These are phyloP conservation scores for Fusarium brevicatenulatum DNA, from an alignment of 2,329 filamentous ascomycete species.

Conservation along the genomic window DNA sequence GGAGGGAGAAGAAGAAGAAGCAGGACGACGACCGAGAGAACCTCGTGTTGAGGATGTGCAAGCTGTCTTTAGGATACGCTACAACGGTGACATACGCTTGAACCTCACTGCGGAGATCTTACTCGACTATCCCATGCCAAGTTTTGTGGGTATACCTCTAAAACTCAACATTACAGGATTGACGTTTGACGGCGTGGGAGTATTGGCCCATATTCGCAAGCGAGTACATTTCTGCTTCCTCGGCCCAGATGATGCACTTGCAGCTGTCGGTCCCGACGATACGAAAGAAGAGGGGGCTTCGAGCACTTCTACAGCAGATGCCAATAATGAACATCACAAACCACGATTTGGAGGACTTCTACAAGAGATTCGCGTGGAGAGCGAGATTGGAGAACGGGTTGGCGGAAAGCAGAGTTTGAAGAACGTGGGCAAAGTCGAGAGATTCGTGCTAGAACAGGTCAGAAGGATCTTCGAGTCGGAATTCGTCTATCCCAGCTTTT, in stretches of 20 bases:
- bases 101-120: slow-evolving; percentile 94
- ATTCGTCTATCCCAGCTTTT: slow-evolving; percentile 97
- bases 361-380: slow-evolving; percentile 95
- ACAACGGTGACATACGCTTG: slow-evolving; percentile 86
- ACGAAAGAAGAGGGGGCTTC: slow-evolving; percentile 33
- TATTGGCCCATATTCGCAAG: slow-evolving; percentile 89
- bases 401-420: slow-evolving; percentile 94
- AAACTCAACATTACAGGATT: slow-evolving; percentile 95
- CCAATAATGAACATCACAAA: slow-evolving; percentile 45
- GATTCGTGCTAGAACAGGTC: slow-evolving; percentile 96
- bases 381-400: slow-evolving; percentile 94
- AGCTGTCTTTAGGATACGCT: slow-evolving; percentile 89
- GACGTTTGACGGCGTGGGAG: slow-evolving; percentile 93
- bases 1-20: slow-evolving; percentile 45
- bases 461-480: slow-evolving; percentile 98
- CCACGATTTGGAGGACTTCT: slow-evolving; percentile 75
- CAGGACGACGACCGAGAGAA: slow-evolving; percentile 60
- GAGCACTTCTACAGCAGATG: slow-evolving; percentile 9
- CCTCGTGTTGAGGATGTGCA: slow-evolving; percentile 88
- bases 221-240: slow-evolving; percentile 94
- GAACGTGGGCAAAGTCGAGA: slow-evolving; percentile 98
- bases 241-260: slow-evolving; percentile 87
- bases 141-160: slow-evolving; percentile 94
- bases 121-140: slow-evolving; percentile 97
- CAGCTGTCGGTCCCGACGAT: slow-evolving; percentile 68